These are phyloP conservation scores for Zopfochytrium polystomum DNA, from an alignment of 371 early-diverging fungal species.

Conservation along the genomic window DNA sequence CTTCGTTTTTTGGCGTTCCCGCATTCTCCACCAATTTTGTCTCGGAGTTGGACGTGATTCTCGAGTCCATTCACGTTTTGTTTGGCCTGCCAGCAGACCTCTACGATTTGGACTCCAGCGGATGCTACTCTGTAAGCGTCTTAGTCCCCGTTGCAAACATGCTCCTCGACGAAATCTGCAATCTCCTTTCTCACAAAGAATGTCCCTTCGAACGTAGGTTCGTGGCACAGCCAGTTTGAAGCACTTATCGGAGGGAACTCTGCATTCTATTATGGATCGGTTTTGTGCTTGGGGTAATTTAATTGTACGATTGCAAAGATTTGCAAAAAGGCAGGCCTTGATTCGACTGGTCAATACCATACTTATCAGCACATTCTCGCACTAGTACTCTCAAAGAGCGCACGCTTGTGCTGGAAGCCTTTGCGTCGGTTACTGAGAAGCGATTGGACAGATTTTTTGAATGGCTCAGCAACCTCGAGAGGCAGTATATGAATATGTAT, in stretches of 20 bases:
- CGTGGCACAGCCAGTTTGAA: not conserved
- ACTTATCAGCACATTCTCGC: too few species aligned
- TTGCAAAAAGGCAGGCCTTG: too few species aligned
- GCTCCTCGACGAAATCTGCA: too few species aligned
- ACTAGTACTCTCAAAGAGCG: too few species aligned
- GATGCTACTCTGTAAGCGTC: not conserved
- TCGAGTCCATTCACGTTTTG: slow-evolving; percentile 12
- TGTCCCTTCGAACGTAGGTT: not conserved
- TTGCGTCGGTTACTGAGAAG: too few species aligned
- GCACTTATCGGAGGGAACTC: not conserved
- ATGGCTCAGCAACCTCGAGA: too few species aligned
- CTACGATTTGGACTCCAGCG: slow-evolving; percentile 2
- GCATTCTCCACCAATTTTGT: slow-evolving; percentile 14
- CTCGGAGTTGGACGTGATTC: slow-evolving; percentile 15
- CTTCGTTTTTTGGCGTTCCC: slow-evolving; percentile 12
- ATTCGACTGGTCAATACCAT: too few species aligned
- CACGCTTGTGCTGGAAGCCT: too few species aligned
- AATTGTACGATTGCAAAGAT: too few species aligned
- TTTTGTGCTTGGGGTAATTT: too few species aligned
- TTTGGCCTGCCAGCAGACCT: slow-evolving; percentile 16
- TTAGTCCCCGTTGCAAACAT: not conserved
- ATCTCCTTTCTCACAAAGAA: not conserved
- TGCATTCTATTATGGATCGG: not conserved
- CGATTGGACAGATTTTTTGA: too few species aligned
- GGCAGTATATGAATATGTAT: too few species aligned